Conservation (phyloP, 2,329 filamentous ascomycete genomes). For the Botrytis cinerea region DNA sequence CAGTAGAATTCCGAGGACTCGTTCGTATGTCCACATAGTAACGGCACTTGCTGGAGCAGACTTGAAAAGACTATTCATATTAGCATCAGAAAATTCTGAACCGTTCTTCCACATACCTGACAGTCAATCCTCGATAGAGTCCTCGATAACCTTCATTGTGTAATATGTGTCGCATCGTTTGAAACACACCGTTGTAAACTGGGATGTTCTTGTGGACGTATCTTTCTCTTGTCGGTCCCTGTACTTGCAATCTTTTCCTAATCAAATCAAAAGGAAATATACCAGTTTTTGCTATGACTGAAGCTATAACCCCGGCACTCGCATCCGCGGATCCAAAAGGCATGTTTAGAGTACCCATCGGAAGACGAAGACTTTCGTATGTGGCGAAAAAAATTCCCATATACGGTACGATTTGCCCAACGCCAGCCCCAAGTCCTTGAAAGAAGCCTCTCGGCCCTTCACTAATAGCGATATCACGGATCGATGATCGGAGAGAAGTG, state of each 20-base stretch:
- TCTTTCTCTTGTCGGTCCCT: conserved; percentile 76
- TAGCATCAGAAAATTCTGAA: background rate
- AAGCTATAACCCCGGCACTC: conserved; percentile 76
- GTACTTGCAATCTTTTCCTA: conserved; percentile 89
- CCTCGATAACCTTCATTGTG: conserved; percentile 74
- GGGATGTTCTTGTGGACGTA: conserved; percentile 91
- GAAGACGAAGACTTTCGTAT: conserved; percentile 75
- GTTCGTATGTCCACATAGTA: conserved; percentile 77
- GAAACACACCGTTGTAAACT: conserved; percentile 68
- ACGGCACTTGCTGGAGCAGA: conserved; percentile 79
- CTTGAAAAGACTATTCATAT: conserved; percentile 67
- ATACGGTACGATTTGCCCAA: conserved; percentile 88
- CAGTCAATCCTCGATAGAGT: conserved; percentile 82
- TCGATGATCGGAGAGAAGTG: conserved; percentile 64
- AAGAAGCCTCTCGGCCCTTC: conserved; percentile 85
- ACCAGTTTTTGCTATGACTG: conserved; percentile 79
- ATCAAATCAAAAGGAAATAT: conserved; percentile 94
- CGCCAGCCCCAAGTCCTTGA: conserved; percentile 76
- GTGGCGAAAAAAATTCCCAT: conserved; percentile 96
- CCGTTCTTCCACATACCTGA: conserved; percentile 50
- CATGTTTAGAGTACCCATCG: conserved; percentile 56
- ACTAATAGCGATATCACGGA: conserved; percentile 70
- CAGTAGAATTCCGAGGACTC: conserved; percentile 48
- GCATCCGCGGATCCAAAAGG: conserved; percentile 82
- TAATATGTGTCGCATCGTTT: conserved; percentile 68